Evolutionary conservation across 164 flowering plant species (phyloP).

Genomic region (Brasenia schreberi): DNA sequence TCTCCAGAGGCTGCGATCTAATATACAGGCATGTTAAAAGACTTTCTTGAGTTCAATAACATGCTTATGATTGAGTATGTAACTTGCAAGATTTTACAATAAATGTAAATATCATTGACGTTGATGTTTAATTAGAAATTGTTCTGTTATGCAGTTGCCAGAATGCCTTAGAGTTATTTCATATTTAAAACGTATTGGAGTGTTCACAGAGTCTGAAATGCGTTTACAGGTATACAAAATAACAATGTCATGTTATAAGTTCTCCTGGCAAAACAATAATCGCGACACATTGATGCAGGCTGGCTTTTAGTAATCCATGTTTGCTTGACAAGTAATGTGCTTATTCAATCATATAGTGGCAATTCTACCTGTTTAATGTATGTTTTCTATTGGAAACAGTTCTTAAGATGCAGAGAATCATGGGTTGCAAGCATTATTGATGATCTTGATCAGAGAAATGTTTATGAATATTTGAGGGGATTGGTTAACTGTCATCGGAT

Average conservation of each 20-base stretch:
- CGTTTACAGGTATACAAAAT: conserved; percentile 59
- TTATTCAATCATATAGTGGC: too few species aligned
- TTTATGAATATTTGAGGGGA: conserved; percentile 84
- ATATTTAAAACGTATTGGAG: conserved; percentile 94
- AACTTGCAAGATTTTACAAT: neutral
- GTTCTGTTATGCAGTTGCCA: conserved; percentile 45
- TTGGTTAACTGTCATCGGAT: conserved; percentile 79
- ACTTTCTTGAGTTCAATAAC: too few species aligned
- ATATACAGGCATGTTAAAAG: conserved; percentile 57
- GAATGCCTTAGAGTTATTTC: conserved; percentile 95
- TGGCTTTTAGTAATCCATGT: too few species aligned
- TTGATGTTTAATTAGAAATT: neutral
- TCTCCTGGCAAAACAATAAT: too few species aligned
- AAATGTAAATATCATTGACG: too few species aligned
- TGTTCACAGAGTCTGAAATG: conserved; percentile 90
- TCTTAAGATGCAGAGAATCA: conserved; percentile 89
- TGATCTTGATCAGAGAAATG: conserved; percentile 90
- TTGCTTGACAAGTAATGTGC: too few species aligned
- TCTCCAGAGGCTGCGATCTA: conserved; percentile 88
- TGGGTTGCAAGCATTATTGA: conserved; percentile 93
- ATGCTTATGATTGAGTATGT: too few species aligned
- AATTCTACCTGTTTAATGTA: neutral
- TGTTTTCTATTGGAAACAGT: conserved; percentile 27
- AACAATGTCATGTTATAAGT: too few species aligned
- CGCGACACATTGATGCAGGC: too few species aligned